Evolutionary conservation across 2,329 filamentous ascomycete genomes (phyloP), one percentile per base, ranked within the genome.

Genomic region (Lojkania enalia): DNA sequence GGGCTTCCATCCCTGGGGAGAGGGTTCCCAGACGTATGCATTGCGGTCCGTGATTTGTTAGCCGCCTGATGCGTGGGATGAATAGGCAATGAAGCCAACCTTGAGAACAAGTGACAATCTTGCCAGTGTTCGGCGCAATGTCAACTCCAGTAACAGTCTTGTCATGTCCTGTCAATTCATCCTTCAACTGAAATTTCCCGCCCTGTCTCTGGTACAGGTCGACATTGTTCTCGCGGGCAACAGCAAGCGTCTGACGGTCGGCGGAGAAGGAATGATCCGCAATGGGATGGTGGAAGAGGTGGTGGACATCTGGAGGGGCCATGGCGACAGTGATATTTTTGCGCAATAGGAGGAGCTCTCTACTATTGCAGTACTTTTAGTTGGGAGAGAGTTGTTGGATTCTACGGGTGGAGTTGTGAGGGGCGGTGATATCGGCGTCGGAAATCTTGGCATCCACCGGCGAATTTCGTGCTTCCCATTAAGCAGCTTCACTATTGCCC

Each of bases 181-280:
- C 90, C 69, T 92, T 86, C 55, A 96, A 78, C 69, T 84, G 84
- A 74, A 91, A 96, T 55, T 84, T 81, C 63, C 76, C 83, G 66
- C 88, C 90, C 44, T 79, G 79, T 60, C 79, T 81, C 62, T 81
- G 77, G 71, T 96, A 97, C 31, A 99, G 84, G 77, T 96, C 90
- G 63, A 99, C 86, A 58, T 84, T 82, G 66, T 86, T 90, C 69
- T 97, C 92, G 62, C 90, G 87, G 53, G 92, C 88, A 46, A 99
- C 91, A 46, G 94, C 94, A 46, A 99, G 81, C 20, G 87, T 91
- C 70, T 85, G 78, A 69, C 85, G 88, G 75, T 99, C 94, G 52
- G 90, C 85, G 55, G 91, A 96, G 82, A 99, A 99, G 46, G 92
- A 96, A 74, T 99, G 94, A 78, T 99, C 94, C 57, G 90, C 89